Percentiles rank a stretch among this genome's conserved stretches.
These are phyloP conservation scores for Floccularia luteovirens DNA, from an alignment of 768 basidiomycete species.

Conservation along the genomic window DNA sequence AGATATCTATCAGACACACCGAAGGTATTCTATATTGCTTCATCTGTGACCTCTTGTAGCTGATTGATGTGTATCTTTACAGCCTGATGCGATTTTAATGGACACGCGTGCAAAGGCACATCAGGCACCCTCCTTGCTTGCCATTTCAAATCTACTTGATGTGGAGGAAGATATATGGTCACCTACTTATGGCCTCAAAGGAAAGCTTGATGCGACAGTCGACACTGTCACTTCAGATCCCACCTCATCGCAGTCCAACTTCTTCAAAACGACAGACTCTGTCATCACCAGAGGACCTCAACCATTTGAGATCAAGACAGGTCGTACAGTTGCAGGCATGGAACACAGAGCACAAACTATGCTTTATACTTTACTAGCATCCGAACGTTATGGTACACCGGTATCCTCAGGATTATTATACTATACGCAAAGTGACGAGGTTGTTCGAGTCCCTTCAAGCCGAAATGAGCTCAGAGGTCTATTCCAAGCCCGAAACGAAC, in stretches of 20 bases:
- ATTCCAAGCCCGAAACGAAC: slow-evolving; percentile 74
- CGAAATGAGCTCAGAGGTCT: slow-evolving; percentile 82
- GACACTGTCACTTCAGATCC: slow-evolving; percentile 54
- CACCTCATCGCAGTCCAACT: slow-evolving; percentile 12
- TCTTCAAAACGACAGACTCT: slow-evolving; percentile 3
- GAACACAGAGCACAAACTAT: slow-evolving; percentile 98
- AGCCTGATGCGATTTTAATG: slow-evolving; percentile 60
- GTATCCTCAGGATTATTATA: slow-evolving; percentile 83
- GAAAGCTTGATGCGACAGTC: slow-evolving; percentile 91
- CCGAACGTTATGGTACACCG: slow-evolving; percentile 82
- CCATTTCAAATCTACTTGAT: slow-evolving; percentile 71
- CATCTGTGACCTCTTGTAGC: neutral
- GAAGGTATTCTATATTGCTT: slow-evolving; percentile 37
- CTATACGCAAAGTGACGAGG: slow-evolving; percentile 88
- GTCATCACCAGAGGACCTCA: slow-evolving; percentile 32
- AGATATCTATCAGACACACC: slow-evolving; percentile 60
- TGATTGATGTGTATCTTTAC: slow-evolving; percentile 1
- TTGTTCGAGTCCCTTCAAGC: slow-evolving; percentile 73
- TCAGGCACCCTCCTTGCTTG: slow-evolving; percentile 47
- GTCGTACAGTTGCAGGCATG: slow-evolving; percentile 64
- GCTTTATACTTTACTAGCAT: slow-evolving; percentile 87
- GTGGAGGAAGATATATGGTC: slow-evolving; percentile 99
- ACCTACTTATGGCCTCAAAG: slow-evolving; percentile 89
- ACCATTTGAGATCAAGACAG: slow-evolving; percentile 97
- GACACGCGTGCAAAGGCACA: slow-evolving; percentile 53